phyloP scores from a whole-genome alignment of 495 filamentous ascomycete genomes.

The Hypoxylon intermedium region DNA sequence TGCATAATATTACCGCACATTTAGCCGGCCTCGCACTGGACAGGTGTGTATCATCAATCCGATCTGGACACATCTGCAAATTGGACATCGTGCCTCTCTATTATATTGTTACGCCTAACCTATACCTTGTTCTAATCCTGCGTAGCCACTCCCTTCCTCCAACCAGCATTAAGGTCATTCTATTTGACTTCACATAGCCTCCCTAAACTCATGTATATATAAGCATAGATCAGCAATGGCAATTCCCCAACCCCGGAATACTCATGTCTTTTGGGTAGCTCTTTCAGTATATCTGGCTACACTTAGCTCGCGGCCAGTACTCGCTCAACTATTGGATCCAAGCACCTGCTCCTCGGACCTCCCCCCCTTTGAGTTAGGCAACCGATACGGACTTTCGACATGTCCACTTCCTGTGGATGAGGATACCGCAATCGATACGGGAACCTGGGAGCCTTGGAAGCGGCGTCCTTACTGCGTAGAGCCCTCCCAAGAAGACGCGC shows the following conservation, averaged over 20 bases:
- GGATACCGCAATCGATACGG: constrained; percentile 23
- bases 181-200: no score
- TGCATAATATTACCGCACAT: constrained; percentile 5
- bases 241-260: neutral
- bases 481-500: constrained; percentile 8
- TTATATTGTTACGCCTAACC: neutral
- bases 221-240: constrained; percentile 1
- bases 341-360: constrained; percentile 2
- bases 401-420: constrained; percentile 30
- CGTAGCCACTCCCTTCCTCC: neutral
- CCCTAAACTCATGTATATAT: no score
- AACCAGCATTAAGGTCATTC: neutral
- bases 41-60: neutral
- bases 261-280: neutral
- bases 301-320: neutral
- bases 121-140: neutral
- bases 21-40: constrained; percentile 27
- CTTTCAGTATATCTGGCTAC: neutral
- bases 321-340: constrained; percentile 2
- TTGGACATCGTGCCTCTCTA: neutral
- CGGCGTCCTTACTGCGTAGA: constrained; percentile 39
- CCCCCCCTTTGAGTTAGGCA: neutral
- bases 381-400: neutral
- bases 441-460: constrained; percentile 39
- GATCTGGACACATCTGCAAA: constrained; percentile 34